A percentile compares a stretch with the other conserved stretches of the same genome.
Conservation (phyloP, 2,329 filamentous ascomycete genomes). For the Colletotrichum cordylinicola region DNA sequence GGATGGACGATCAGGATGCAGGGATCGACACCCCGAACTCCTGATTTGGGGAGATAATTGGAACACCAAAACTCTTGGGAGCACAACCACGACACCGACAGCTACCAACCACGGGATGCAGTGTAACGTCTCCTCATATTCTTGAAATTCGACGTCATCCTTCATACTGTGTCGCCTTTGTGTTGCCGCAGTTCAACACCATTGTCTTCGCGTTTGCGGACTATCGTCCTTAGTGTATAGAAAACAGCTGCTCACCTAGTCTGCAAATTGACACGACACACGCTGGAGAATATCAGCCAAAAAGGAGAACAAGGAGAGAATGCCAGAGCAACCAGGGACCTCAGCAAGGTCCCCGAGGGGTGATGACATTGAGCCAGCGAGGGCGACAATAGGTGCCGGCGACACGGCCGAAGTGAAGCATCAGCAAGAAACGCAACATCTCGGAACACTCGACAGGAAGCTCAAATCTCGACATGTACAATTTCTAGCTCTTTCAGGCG, state of each 20-base stretch:
- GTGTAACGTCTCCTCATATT: neutral
- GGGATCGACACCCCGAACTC: neutral
- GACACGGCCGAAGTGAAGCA: neutral
- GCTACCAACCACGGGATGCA: too few species aligned
- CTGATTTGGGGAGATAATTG: neutral
- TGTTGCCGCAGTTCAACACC: neutral
- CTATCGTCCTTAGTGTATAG: neutral
- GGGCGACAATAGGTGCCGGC: neutral
- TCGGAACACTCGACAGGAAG: slow-evolving; percentile 40
- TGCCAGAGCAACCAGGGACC: accelerated
- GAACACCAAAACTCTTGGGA: neutral
- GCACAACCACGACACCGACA: neutral
- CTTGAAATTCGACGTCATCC: neutral
- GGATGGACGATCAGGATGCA: neutral
- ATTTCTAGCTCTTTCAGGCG: slow-evolving; percentile 46
- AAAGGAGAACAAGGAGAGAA: neutral
- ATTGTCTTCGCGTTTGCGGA: neutral
- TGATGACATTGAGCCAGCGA: neutral
- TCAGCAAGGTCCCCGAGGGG: neutral
- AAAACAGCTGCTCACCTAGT: neutral
- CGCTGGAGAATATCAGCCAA: neutral
- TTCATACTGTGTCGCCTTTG: neutral
- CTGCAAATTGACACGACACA: accelerated
- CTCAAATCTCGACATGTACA: slow-evolving; percentile 48
- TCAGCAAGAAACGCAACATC: slow-evolving; percentile 30